Evolutionary conservation across 2,329 filamentous ascomycete genomes (phyloP).

Genomic region (Myriosclerotinia curreyana): DNA sequence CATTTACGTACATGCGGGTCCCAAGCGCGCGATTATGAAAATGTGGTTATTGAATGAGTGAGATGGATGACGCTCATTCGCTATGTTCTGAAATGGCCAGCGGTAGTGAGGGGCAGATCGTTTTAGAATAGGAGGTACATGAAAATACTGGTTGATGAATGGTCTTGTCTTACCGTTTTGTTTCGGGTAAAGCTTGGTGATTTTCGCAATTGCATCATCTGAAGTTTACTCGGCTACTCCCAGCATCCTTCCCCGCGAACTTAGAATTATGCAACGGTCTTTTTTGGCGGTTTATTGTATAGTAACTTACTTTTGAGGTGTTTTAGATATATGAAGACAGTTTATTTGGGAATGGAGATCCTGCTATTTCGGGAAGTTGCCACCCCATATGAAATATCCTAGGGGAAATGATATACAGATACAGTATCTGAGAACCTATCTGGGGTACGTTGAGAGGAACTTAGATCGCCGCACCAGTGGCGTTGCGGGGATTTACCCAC

Average conservation of each 20-base stretch:
- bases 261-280: not conserved
- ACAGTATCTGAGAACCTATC: not conserved
- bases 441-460: not conserved
- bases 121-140: not conserved
- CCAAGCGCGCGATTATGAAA: slow-evolving; percentile 9
- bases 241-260: not conserved
- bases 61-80: not conserved
- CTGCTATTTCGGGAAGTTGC: not conserved
- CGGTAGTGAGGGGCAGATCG: not conserved
- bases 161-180: not conserved
- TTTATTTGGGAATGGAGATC: not conserved
- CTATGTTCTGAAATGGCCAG: not conserved
- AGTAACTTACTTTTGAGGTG: not conserved
- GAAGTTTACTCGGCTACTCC: not conserved
- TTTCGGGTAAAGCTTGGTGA: not conserved
- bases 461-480: not conserved
- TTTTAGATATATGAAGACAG: not conserved
- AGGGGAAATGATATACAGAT: not conserved
- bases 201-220: not conserved
- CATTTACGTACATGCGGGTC: slow-evolving; percentile 2
- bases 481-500: not conserved
- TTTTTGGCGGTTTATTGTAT: not conserved
- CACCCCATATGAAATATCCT: not conserved
- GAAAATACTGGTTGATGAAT: not conserved
- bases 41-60: not conserved